A percentile compares a stretch with the other conserved stretches of the same genome.
phyloP scores from a whole-genome alignment of 257 asterid genomes.

The Solanum lignicaule region DNA sequence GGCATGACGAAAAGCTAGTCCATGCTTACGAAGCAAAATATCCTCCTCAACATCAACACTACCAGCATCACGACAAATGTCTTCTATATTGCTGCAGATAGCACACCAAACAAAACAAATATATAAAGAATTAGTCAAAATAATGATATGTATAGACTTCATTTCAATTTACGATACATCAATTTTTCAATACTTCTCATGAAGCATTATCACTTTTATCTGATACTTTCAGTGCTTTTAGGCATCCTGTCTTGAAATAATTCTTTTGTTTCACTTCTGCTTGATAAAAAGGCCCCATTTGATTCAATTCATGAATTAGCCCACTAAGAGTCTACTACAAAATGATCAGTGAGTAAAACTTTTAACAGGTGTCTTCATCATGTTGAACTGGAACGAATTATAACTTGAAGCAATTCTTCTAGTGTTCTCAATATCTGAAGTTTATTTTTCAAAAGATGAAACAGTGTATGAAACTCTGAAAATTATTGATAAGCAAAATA shows the following conservation, averaged over 20 bases:
- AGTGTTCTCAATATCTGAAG: not conserved
- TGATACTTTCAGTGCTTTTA: not conserved
- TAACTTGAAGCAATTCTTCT: not conserved
- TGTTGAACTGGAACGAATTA: not conserved
- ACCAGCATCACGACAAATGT: conserved; percentile 94
- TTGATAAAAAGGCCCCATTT: not conserved
- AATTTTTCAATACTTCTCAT: not conserved
- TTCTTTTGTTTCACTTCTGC: not conserved
- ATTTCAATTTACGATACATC: not conserved
- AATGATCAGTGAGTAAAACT: not conserved
- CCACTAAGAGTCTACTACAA: not conserved
- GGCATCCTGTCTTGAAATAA: not conserved
- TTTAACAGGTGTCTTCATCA: not conserved
- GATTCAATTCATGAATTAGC: not conserved
- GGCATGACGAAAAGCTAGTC: not conserved
- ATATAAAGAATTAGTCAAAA: not conserved
- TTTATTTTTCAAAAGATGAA: not conserved
- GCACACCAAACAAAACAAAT: conserved; percentile 11
- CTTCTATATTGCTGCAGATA: conserved; percentile 76
- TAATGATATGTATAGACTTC: not conserved
- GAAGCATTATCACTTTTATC: not conserved
- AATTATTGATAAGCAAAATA: not conserved
- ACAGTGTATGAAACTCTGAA: not conserved
- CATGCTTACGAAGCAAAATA: conserved; percentile 59
- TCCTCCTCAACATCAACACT: conserved; percentile 76